These are phyloP conservation scores for Peniophora sp. DNA, from an alignment of 1,284 basidiomycete genomes.

Conservation along the genomic window DNA sequence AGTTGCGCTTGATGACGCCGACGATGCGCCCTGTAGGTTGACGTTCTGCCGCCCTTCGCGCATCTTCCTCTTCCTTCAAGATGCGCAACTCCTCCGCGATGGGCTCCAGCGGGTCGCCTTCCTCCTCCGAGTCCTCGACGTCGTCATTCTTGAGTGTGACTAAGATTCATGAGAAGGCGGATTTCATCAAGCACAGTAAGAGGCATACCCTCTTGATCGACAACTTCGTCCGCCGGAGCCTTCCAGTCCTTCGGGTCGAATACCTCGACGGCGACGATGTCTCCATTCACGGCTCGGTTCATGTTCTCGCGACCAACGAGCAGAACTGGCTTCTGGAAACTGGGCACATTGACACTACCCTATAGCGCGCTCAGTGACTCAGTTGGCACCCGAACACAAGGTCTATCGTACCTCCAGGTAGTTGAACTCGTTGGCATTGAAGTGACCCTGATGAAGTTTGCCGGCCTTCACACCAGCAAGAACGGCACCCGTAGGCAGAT, in stretches of 20 bases:
- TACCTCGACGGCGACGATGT: conserved; percentile 87
- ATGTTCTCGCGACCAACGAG: conserved; percentile 88
- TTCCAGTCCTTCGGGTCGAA: conserved; percentile 91
- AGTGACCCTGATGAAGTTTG: conserved; percentile 85
- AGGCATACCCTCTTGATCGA: conserved; percentile 79
- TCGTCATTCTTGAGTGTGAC: conserved; percentile 87
- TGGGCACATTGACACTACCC: conserved; percentile 76
- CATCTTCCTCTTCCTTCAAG: conserved; percentile 31
- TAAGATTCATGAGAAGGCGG: conserved; percentile 18
- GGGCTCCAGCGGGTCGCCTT: conserved; percentile 41
- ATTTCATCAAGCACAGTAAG: conserved; percentile 2
- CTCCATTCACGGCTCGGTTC: conserved; percentile 94
- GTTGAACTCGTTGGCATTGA: conserved; percentile 94
- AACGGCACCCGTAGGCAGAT: conserved; percentile 70
- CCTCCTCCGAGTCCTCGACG: conserved; percentile 70
- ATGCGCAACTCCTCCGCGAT: conserved; percentile 42
- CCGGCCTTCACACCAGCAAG: conserved; percentile 83
- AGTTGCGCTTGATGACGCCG: conserved; percentile 91
- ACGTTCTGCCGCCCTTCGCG: conserved; percentile 38
- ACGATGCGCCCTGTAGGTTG: conserved; percentile 92
- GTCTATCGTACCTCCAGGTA: conserved; percentile 73
- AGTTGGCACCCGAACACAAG: not conserved
- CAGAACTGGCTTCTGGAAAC: conserved; percentile 74
- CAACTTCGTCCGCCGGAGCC: conserved; percentile 85
- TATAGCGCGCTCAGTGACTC: conserved; percentile 18